Conservation (phyloP, 257 asterid species). For the Thymus mandschuricus region DNA sequence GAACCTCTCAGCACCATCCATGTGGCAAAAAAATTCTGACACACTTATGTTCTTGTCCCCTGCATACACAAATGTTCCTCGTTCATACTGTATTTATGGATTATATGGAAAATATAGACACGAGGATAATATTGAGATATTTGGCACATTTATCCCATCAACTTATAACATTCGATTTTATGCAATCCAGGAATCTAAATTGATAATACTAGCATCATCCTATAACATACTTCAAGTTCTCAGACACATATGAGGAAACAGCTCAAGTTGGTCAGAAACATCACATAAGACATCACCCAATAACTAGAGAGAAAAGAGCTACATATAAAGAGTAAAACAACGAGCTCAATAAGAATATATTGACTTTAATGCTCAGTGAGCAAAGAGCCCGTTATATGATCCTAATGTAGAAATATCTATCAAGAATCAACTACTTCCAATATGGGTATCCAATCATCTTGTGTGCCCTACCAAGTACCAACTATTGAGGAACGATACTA, state of each 20-base stretch:
- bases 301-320: constrained; percentile 15
- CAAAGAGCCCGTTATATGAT: constrained; percentile 23
- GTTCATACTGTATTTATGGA: constrained; percentile 8
- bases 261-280: constrained; percentile 15
- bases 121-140: neutral
- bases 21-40: constrained; percentile 28
- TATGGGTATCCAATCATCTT: constrained; percentile 28
- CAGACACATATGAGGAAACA: constrained; percentile 21
- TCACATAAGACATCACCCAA: constrained; percentile 9
- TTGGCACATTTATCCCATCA: neutral
- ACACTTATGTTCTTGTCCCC: constrained; percentile 26
- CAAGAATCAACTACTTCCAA: constrained; percentile 23
- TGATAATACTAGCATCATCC: constrained; percentile 1
- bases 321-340: constrained; percentile 12
- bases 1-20: constrained; percentile 32
- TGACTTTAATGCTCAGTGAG: constrained; percentile 17
- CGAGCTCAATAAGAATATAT: constrained; percentile 6
- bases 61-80: constrained; percentile 20
- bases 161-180: neutral
- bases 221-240: constrained; percentile 4
- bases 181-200: constrained; percentile 16
- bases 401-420: constrained; percentile 24
- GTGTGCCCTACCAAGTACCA: constrained; percentile 29
- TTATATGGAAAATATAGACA: neutral
- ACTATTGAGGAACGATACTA: constrained; percentile 23